phyloP scores from a whole-genome alignment of 768 basidiomycete species.

The Kwoniella newhampshirensis region DNA sequence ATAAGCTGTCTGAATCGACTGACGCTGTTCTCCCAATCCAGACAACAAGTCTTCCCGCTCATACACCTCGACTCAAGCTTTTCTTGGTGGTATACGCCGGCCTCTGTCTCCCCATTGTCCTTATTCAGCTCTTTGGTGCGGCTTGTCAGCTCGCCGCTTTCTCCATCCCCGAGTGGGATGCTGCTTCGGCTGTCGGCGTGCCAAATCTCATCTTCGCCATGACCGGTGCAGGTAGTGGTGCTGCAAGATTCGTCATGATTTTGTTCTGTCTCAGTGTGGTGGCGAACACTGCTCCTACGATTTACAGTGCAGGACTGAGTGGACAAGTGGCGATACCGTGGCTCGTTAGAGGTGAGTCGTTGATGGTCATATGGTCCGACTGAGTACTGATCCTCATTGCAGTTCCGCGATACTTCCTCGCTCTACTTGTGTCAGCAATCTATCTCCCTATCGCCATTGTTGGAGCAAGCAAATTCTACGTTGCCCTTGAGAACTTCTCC shows the following conservation, averaged over 20 bases:
- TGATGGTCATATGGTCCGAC: not conserved
- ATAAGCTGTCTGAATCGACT: not conserved
- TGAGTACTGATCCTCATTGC: not conserved
- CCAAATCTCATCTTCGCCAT: constrained; percentile 46
- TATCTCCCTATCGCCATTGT: constrained; percentile 49
- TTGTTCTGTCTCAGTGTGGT: constrained; percentile 73
- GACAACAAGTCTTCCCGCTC: constrained; percentile 48
- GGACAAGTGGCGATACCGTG: constrained; percentile 45
- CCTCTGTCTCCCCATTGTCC: constrained; percentile 43
- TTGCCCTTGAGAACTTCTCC: constrained; percentile 42
- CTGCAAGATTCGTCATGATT: constrained; percentile 49
- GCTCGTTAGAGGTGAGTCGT: constrained; percentile 35
- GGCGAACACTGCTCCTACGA: constrained; percentile 76
- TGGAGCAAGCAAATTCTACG: constrained; percentile 46
- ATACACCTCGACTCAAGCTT: constrained; percentile 32
- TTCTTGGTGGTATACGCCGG: constrained; percentile 49
- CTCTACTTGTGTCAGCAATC: constrained; percentile 44
- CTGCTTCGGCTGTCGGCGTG: constrained; percentile 37
- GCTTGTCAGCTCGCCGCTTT: constrained; percentile 44
- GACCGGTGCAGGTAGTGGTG: constrained; percentile 38
- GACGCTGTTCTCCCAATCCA: not conserved
- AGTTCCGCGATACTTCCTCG: constrained; percentile 50
- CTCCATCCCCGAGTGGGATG: constrained; percentile 39
- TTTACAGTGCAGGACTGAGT: constrained; percentile 60
- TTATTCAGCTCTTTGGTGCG: constrained; percentile 49